Evolutionary conservation across 768 basidiomycete genomes (phyloP), one percentile per base, ranked within the genome.

Genomic region (Naganishia vishniacii): DNA sequence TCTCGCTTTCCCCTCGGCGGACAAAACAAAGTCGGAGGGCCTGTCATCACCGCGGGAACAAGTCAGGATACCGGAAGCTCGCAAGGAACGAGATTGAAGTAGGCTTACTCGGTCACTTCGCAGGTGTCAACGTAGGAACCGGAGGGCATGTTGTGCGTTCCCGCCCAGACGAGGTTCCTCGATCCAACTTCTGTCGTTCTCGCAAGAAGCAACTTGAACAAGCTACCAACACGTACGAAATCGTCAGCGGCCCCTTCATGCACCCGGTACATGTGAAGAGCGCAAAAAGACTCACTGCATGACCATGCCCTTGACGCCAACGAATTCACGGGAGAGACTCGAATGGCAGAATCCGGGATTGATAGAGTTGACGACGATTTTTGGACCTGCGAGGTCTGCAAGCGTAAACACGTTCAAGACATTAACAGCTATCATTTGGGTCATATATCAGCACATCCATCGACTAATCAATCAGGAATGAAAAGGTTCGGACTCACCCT

Each of bases 271-370:
- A 9, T 34, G 3, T 49, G 11, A 48, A 48, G 47, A 37, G 16
- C 5, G 20, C 18, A n/a, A 44, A 28, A 16, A 29, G 16, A 59
- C 53, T 29, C 53, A 58, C 53, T 31, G 16, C 20, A 34, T 28
- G 2, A 16, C 1, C 9, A 56, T 13, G 1, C 45, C 45, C 34
- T 29, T 12, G 34, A 56, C 29, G 0, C 51, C 53, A 7, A 18
- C 16, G 25, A 31, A 23, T 32, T 45, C 60, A 18, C 53, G 40
- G 29, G 42, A 61, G 16, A 62, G 26, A 1, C 32, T 32, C 8
- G 65, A 59, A 15, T 61, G 48, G 37, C 53, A 58, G 48, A 61
- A 61, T 0, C 65, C 65, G 11, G 65, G 65, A 34, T 66, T 59
- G 42, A 66, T 48, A 6, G 59, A 20, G 23, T 58, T 66, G 25